Evolutionary conservation across 2,329 filamentous ascomycete species (phyloP).

Genomic region (Venturia carpophila): DNA sequence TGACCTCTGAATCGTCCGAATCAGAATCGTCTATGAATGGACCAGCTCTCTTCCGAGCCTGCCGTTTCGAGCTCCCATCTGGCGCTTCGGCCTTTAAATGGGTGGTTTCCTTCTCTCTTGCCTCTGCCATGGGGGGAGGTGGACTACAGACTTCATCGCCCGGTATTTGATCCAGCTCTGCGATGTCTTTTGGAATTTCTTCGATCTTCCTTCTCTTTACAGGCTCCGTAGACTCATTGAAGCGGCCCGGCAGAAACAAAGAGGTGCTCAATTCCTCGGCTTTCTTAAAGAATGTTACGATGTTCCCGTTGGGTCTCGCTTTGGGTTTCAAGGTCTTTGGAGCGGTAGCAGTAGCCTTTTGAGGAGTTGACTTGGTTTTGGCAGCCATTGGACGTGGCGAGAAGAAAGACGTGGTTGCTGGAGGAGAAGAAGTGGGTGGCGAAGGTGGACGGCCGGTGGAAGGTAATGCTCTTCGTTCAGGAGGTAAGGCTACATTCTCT

Average conservation of each 20-base stretch:
- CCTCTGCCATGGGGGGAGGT: constrained; percentile 22
- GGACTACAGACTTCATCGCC: constrained; percentile 34
- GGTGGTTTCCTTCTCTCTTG: constrained; percentile 23
- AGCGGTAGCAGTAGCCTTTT: neutral
- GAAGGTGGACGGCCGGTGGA: constrained; percentile 47
- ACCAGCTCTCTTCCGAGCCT: constrained; percentile 37
- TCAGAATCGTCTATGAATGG: constrained; percentile 68
- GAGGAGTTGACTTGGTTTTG: constrained; percentile 12
- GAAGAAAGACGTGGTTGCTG: constrained; percentile 23
- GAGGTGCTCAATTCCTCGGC: constrained; percentile 35
- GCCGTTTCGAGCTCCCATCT: constrained; percentile 20
- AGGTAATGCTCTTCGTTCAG: constrained; percentile 32
- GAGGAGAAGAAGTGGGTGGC: constrained; percentile 33
- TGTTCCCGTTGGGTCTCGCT: constrained; percentile 42
- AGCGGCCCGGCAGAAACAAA: constrained; percentile 35
- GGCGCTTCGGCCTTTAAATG: constrained; percentile 18
- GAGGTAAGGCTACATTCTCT: constrained; percentile 35
- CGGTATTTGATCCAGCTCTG: constrained; percentile 33
- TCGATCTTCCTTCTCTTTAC: constrained; percentile 36
- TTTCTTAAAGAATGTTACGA: constrained; percentile 49
- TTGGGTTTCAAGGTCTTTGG: constrained; percentile 24
- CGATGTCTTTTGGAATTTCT: constrained; percentile 26
- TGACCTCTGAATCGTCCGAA: constrained; percentile 41
- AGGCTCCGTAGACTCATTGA: constrained; percentile 37
- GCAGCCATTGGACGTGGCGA: neutral